These are phyloP conservation scores for Straminergon stramineum DNA, from an alignment of 225 moss, liverwort and hornwort genomes.

Conservation along the genomic window DNA sequence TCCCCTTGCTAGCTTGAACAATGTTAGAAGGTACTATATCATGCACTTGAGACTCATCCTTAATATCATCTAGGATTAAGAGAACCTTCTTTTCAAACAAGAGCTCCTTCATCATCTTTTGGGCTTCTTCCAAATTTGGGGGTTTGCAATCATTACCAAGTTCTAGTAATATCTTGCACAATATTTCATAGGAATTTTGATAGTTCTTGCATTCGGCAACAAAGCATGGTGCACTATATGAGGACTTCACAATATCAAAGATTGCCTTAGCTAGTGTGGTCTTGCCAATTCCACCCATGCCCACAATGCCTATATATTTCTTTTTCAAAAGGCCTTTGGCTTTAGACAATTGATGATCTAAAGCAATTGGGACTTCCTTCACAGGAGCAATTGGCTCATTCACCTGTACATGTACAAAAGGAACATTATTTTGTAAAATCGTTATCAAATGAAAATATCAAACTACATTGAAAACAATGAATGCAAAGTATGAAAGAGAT, in stretches of 20 bases:
- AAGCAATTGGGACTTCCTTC: not conserved
- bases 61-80: not conserved
- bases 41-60: not conserved
- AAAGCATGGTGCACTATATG: not conserved
- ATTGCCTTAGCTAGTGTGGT: not conserved
- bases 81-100: not conserved
- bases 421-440: not conserved
- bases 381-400: not conserved
- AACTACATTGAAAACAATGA: not conserved
- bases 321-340: not conserved
- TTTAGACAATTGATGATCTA: not conserved
- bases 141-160: rapidly evolving
- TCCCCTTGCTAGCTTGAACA: not conserved
- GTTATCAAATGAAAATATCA: too few relatives aligned
- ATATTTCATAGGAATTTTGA: not conserved
- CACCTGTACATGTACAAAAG: not conserved
- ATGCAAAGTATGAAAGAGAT: not conserved
- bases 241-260: not conserved
- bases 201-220: not conserved
- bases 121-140: rapidly evolving
- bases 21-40: not conserved
- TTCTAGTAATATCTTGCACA: not conserved
- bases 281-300: not conserved
- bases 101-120: not conserved
- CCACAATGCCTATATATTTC: not conserved